Base-by-base conservation (phyloP, 2,329 filamentous ascomycete genomes). In the Raffaelea albimanens region DNA sequence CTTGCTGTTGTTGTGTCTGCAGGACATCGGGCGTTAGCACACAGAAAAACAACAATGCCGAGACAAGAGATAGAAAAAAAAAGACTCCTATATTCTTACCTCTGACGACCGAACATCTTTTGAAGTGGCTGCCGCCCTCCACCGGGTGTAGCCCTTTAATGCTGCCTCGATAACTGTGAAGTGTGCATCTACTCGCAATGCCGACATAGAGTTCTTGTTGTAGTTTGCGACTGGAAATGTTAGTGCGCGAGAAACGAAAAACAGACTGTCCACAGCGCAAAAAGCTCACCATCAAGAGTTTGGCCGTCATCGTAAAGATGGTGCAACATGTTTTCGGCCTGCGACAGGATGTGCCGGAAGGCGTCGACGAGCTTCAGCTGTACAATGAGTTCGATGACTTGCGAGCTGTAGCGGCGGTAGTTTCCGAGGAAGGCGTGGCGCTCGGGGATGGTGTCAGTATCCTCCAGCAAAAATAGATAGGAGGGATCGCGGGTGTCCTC, bases 401-500 rank as follows among this genome's bases (percentile, higher is more conserved):
- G 83, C 3, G 83, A 82, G 62, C 89, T 93, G 59, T 95, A 97
- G 50, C 93, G 79, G 36, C 93, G 78, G 63, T 98, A 98, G 60
- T 98, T 97, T 4, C 91, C 89, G 11, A 97, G 75, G 62, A 98
- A 98, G 1, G 89, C 88, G 65, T 98, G 93, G 21, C 89, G 79
- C 62, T 98, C 93, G 0, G 93, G 93, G 19, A 91, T 72, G 0
- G 91, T 97, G 59, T 98, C 93, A 48, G 95, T 94, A 60, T 98
- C 93, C 59, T 97, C 90, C 58, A 89, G 75, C 2, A 98, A 73
- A 55, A 95, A 93, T 11, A 87, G 70, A 50, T 89, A 77, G 0
- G 85, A 90, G 2, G 86, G 75, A 56, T 96, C 83, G 42, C 87
- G 78, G 0, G 83, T 85, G 53, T 95, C 85, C 53, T 91, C 82